Evolutionary conservation across 176 grass and related monocot species (phyloP).

Genomic region (Miscanthus lutarioriparius): DNA sequence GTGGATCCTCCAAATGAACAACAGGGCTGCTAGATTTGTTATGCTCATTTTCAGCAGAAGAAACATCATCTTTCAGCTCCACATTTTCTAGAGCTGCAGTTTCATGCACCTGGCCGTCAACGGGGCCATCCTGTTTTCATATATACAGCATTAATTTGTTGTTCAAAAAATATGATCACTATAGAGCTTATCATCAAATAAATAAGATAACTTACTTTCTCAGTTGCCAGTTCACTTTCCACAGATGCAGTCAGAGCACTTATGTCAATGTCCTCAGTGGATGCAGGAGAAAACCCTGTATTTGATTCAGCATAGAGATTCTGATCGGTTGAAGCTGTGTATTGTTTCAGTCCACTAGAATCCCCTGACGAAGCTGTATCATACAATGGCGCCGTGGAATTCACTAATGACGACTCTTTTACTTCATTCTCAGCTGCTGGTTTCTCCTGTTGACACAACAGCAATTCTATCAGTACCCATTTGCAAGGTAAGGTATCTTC

Average conservation of each 20-base stretch:
- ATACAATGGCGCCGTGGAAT: background rate
- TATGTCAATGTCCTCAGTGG: background rate
- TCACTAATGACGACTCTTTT: background rate
- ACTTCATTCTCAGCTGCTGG: too few relatives aligned
- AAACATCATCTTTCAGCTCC: background rate
- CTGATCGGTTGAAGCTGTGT: background rate
- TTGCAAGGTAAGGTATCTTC: background rate
- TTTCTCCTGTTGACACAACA: background rate
- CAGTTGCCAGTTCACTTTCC: background rate
- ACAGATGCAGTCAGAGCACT: background rate
- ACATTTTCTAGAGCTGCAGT: conserved; percentile 7
- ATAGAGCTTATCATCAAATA: background rate
- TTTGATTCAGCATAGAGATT: background rate
- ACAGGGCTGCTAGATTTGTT: background rate
- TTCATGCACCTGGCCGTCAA: background rate
- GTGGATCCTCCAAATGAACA: conserved; percentile 14
- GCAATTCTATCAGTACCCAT: background rate
- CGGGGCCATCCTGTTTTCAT: conserved; percentile 28
- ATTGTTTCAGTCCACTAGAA: background rate
- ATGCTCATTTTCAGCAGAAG: background rate
- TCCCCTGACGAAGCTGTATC: background rate
- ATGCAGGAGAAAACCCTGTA: background rate
- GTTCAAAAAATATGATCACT: background rate
- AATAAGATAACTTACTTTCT: conserved; percentile 14
- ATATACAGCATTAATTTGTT: background rate